Conservation (phyloP, 495 filamentous ascomycete species). For the Penicillium canescens region DNA sequence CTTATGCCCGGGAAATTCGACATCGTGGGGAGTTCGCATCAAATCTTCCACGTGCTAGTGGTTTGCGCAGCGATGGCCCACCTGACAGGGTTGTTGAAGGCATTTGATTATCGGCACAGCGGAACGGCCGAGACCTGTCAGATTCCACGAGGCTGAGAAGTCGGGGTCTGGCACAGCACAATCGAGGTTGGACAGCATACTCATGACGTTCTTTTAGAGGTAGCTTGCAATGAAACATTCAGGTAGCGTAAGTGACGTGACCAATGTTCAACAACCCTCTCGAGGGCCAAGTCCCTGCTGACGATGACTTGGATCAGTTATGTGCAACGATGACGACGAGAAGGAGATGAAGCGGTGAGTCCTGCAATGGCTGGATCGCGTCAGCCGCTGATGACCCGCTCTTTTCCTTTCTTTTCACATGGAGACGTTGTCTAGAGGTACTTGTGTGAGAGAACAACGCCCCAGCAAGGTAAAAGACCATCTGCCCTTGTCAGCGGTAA, state of each 20-base stretch:
- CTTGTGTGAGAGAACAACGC: constrained; percentile 7
- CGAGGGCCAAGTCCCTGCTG: constrained; percentile 21
- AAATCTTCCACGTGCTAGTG: constrained; percentile 66
- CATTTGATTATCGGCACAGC: constrained; percentile 57
- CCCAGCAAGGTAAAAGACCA: constrained; percentile 10
- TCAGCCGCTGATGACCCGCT: constrained; percentile 20
- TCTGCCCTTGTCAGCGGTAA: constrained; percentile 12
- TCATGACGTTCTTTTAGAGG: constrained; percentile 22
- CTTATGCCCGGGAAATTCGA: constrained; percentile 56
- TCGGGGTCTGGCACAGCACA: constrained; percentile 7
- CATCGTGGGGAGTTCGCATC: constrained; percentile 61
- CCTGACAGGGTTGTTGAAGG: constrained; percentile 55
- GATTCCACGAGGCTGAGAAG: constrained; percentile 28
- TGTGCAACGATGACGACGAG: constrained; percentile 29
- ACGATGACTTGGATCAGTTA: constrained; percentile 19
- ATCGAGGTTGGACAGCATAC: constrained; percentile 27
- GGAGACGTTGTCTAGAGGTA: constrained; percentile 5
- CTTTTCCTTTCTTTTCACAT: constrained; percentile 22
- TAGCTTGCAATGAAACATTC: constrained; percentile 28
- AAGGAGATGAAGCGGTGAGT: constrained; percentile 19
- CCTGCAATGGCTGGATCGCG: constrained; percentile 8
- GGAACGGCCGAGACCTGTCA: constrained; percentile 42
- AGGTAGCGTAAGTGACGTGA: constrained; percentile 15
- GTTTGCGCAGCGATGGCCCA: constrained; percentile 60
- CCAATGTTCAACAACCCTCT: constrained; percentile 4